Evolutionary conservation across 2,329 filamentous ascomycete genomes (phyloP), one percentile per base, ranked within the genome.

Genomic region (Thielaviopsis populi): DNA sequence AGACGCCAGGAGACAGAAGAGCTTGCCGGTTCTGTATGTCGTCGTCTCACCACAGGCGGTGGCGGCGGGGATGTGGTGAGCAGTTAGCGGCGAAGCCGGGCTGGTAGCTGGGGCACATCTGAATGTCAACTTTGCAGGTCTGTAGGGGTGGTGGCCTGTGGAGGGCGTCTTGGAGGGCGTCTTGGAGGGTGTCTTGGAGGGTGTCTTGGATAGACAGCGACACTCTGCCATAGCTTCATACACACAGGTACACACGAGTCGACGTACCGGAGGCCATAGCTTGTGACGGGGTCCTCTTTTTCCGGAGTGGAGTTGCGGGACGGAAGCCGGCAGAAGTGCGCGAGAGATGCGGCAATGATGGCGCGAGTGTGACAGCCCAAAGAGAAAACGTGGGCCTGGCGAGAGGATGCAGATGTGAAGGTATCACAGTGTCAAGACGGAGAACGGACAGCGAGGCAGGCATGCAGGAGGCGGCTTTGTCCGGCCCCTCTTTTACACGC

Each of bases 11-110:
- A 27, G 42, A 41, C 22, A 22, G 22, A 41, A 22, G 40, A 24
- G 19, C 58, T 46, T 54, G 59, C 64, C 54, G 19, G 64, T 63
- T 11, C 64, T 46, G 30, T 66, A 66, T 24, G 64, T 66, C 19
- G 62, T 53, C 8, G 46, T 50, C 33, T 66, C 64, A 19, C 40
- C 33, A 22, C 61, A 37, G 4, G 43, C 37, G 15, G 61, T 63
- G 27, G 64, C 64, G 19, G 33, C 46, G 7, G 64, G 64, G 41
- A 66, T 66, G 11, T 56, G 30, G 17, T 56, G 30, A n/a, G 11
- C 30, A 27, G n/a, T 19, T 30, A 40, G 43, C 46, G n/a, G 43
- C 48, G 60, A 54, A 40, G 42, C 60, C 33, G 60, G 24, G 33
- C 59, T 61, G 59, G 46, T 5, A 41, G 43, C 60, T 56, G 24